A percentile compares a stretch with the other conserved stretches of the same genome.
phyloP scores from a whole-genome alignment of 345 rosid species.

The Syzygium oleosum region DNA sequence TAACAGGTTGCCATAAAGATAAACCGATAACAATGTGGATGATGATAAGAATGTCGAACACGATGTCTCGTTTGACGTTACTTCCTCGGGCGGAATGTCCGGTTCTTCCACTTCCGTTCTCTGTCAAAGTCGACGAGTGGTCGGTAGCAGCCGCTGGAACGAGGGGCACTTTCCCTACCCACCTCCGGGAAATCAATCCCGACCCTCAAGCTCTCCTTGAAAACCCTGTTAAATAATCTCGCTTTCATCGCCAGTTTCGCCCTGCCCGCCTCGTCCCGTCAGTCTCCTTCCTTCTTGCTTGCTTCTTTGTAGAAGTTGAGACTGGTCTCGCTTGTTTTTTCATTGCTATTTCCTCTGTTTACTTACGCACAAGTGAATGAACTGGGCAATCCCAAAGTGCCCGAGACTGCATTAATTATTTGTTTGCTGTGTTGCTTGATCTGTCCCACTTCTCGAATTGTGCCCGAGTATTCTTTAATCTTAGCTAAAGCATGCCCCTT shows the following conservation, averaged over 20 bases:
- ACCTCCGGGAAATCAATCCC: neutral
- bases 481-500: neutral
- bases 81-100: neutral
- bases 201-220: neutral
- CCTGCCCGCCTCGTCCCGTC: neutral
- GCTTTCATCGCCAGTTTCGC: rapidly evolving
- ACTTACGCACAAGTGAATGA: neutral
- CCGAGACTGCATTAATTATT: neutral
- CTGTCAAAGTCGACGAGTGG: rapidly evolving
- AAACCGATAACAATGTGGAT: neutral
- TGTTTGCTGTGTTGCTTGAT: neutral
- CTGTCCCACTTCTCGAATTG: neutral
- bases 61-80: neutral
- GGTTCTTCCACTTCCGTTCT: neutral
- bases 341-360: neutral
- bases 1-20: neutral
- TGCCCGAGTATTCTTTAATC: neutral
- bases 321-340: neutral
- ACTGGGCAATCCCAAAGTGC: neutral
- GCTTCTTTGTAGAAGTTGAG: neutral
- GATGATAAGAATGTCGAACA: neutral
- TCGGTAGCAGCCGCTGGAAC: rapidly evolving
- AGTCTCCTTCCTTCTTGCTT: neutral
- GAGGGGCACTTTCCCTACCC: neutral
- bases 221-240: neutral